A percentile compares a stretch with the other conserved stretches of the same genome.
Evolutionary conservation across 2,329 filamentous ascomycete genomes (phyloP).

Genomic region (Cladophialophora immunda): DNA sequence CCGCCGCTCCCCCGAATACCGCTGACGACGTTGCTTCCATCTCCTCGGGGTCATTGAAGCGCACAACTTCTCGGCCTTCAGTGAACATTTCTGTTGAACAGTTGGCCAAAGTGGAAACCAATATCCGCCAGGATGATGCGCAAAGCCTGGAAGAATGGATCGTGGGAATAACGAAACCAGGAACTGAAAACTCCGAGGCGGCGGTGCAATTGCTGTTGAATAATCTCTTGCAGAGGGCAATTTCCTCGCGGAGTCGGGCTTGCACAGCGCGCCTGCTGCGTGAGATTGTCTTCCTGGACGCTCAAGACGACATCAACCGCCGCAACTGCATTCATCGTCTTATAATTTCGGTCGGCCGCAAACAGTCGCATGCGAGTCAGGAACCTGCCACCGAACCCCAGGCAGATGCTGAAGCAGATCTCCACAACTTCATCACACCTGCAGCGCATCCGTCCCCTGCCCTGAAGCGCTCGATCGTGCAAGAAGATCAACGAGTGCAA

Average conservation of each 20-base stretch:
- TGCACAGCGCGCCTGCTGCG: conserved; percentile 77
- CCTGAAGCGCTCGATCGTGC: conserved; percentile 69
- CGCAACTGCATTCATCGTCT: conserved; percentile 93
- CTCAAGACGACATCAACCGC: conserved; percentile 90
- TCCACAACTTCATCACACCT: conserved; percentile 79
- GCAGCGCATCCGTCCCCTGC: conserved; percentile 72
- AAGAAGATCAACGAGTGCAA: conserved; percentile 69
- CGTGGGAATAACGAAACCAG: conserved; percentile 18
- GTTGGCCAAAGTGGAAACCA: conserved; percentile 75
- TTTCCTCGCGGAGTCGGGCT: conserved; percentile 74
- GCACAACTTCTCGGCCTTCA: conserved; percentile 77
- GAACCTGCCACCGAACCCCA: conserved; percentile 63
- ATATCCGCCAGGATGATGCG: conserved; percentile 74
- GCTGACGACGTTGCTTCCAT: conserved; percentile 37
- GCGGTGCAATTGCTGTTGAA: conserved; percentile 49
- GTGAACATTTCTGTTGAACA: conserved; percentile 74
- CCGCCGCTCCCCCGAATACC: conserved; percentile 68
- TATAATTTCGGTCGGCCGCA: conserved; percentile 88
- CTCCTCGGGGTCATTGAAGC: conserved; percentile 75
- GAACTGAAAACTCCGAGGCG: conserved; percentile 34
- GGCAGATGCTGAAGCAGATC: conserved; percentile 61
- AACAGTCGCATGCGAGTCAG: conserved; percentile 63
- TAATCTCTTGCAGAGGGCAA: conserved; percentile 58
- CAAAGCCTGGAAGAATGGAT: conserved; percentile 48
- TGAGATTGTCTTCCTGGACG: conserved; percentile 76